phyloP scores from a whole-genome alignment of 768 basidiomycete species.

The Lactarius psammicola region DNA sequence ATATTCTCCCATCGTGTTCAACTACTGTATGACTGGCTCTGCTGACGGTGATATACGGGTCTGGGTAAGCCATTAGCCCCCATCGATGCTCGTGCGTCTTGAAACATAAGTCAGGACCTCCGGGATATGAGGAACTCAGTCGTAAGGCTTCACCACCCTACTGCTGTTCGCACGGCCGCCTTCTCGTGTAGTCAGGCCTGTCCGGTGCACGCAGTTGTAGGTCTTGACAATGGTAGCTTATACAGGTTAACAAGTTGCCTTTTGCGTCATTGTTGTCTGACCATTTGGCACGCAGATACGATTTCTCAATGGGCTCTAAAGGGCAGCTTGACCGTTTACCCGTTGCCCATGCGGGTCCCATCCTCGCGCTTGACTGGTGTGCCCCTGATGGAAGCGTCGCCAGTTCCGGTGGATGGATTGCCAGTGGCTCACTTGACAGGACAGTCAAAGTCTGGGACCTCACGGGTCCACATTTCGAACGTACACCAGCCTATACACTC shows the following conservation, averaged over 20 bases:
- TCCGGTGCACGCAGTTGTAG: conserved; percentile 60
- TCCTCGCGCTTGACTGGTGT: conserved; percentile 76
- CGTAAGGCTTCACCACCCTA: conserved; percentile 68
- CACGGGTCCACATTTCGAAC: conserved; percentile 53
- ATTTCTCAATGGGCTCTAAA: conserved; percentile 72
- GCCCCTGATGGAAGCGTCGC: conserved; percentile 32
- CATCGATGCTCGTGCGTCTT: not conserved
- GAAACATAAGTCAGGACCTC: conserved; percentile 52
- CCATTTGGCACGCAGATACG: conserved; percentile 52
- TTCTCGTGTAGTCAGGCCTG: conserved; percentile 67
- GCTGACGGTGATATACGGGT: conserved; percentile 78
- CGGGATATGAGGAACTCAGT: conserved; percentile 66
- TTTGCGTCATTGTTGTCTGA: not conserved
- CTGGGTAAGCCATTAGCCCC: conserved; percentile 53
- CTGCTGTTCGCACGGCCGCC: conserved; percentile 63
- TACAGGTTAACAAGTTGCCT: conserved; percentile 47
- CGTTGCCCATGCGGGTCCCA: conserved; percentile 69
- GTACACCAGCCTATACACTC: conserved; percentile 65
- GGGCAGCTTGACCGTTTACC: conserved; percentile 70
- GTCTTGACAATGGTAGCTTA: conserved; percentile 41
- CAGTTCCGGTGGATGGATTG: conserved; percentile 60
- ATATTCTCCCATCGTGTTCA: conserved; percentile 62
- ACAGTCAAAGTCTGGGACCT: conserved; percentile 85
- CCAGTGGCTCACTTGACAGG: conserved; percentile 75
- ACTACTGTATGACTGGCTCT: conserved; percentile 77